Percentiles rank a stretch among this genome's conserved stretches.
phyloP scores from a whole-genome alignment of 129 eudicot species.

The Helianthus tuberosus region DNA sequence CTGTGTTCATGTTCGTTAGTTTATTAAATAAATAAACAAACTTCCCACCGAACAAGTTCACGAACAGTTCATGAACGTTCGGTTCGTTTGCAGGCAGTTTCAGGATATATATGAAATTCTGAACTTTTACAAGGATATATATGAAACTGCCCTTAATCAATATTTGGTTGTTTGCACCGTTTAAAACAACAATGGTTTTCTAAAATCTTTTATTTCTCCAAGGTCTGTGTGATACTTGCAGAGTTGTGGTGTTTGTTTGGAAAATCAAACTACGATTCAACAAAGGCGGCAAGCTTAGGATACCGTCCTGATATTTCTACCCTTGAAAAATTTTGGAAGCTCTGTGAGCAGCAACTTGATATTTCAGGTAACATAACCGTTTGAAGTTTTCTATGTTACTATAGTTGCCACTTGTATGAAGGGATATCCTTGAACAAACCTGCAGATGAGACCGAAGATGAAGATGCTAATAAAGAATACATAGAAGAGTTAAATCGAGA shows the following conservation, averaged over 20 bases:
- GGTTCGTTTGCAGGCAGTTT: too few relatives aligned
- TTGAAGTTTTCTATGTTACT: constrained; percentile 9
- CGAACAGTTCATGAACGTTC: too few relatives aligned
- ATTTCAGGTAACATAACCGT: constrained; percentile 62
- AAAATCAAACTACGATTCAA: constrained; percentile 57
- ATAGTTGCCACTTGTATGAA: not conserved
- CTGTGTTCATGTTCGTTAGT: too few relatives aligned
- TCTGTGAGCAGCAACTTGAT: constrained; percentile 74
- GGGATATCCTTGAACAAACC: constrained; percentile 26
- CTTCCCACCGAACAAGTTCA: too few relatives aligned
- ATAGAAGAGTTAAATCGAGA: constrained; percentile 86
- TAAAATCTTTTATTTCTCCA: constrained; percentile 27
- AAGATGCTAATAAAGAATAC: constrained; percentile 85
- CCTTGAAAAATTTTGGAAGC: constrained; percentile 67
- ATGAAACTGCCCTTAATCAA: not conserved
- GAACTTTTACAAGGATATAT: constrained; percentile 2
- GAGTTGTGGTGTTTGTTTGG: constrained; percentile 84
- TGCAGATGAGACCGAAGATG: constrained; percentile 88
- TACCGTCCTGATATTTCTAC: constrained; percentile 61
- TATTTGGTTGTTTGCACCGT: constrained; percentile 16
- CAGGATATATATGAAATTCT: not conserved
- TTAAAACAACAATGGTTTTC: constrained; percentile 13
- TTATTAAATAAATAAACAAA: too few relatives aligned
- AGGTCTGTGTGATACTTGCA: constrained; percentile 88
- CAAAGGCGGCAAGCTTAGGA: constrained; percentile 73